phyloP scores from a whole-genome alignment of 75 land plant species.

The Larix kaempferi region DNA sequence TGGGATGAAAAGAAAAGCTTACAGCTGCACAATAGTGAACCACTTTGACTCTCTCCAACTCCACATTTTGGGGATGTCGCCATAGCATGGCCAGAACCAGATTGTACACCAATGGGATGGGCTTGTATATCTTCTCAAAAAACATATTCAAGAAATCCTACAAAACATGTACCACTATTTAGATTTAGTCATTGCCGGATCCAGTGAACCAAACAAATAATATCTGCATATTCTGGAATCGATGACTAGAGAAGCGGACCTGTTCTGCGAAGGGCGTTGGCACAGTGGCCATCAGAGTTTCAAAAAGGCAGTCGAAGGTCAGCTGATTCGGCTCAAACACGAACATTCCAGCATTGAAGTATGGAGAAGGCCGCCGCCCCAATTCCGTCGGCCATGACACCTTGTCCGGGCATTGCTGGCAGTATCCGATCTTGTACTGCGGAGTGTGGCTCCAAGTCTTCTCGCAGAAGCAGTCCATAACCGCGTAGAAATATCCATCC shows the following conservation, averaged over 20 bases:
- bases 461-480: slow-evolving; percentile 70
- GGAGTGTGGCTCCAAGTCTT: slow-evolving; percentile 49
- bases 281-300: slow-evolving; percentile 27
- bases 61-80: slow-evolving; percentile 59
- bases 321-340: slow-evolving; percentile 44
- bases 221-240: slow-evolving; percentile 2
- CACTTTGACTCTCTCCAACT: slow-evolving; percentile 40
- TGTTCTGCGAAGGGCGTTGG: slow-evolving; percentile 67
- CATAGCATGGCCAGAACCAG: slow-evolving; percentile 53
- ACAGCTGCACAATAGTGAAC: slow-evolving; percentile 61
- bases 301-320: slow-evolving; percentile 30
- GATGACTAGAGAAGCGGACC: slow-evolving; percentile 20
- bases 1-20: slow-evolving; percentile 9
- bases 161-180: slow-evolving; percentile 7
- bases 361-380: slow-evolving; percentile 32
- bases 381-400: slow-evolving; percentile 29
- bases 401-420: slow-evolving; percentile 63
- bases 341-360: slow-evolving; percentile 70
- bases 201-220: no score
- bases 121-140: slow-evolving; percentile 43
- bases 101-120: slow-evolving; percentile 43
- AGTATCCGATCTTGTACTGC: slow-evolving; percentile 50
- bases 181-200: no score
- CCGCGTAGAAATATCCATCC: slow-evolving; percentile 46
- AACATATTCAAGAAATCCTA: slow-evolving; percentile 65